Conservation (phyloP, 352 stramenopile species). For the Phytophthora multivora region DNA sequence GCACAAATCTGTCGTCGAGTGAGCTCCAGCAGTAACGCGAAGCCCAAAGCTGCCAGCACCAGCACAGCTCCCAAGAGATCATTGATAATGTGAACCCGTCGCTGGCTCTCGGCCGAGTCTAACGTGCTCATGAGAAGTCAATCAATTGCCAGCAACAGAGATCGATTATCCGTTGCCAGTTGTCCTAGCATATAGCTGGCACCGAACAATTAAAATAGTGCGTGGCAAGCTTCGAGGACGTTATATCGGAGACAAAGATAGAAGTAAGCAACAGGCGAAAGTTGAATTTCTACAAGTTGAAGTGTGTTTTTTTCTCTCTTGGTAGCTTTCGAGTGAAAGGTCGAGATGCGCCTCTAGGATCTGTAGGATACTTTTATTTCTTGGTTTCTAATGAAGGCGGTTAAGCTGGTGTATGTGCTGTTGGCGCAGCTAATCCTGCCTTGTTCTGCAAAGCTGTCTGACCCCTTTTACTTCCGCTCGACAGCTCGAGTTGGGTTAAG, state of each 20-base stretch:
- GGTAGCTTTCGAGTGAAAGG: conserved; percentile 9
- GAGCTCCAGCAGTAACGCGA: conserved; percentile 67
- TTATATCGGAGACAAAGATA: conserved; percentile 6
- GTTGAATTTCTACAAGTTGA: neutral
- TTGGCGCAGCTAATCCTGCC: conserved; percentile 10
- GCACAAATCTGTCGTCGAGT: conserved; percentile 69
- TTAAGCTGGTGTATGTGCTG: conserved; percentile 1
- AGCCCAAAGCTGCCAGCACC: conserved; percentile 52
- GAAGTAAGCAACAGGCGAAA: neutral
- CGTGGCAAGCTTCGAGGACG: conserved; percentile 17
- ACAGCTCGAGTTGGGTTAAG: conserved; percentile 13
- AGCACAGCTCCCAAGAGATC: conserved; percentile 73
- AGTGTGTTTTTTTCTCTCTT: too few species aligned
- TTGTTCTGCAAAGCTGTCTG: neutral
- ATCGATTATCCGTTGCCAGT: neutral
- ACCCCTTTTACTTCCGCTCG: conserved; percentile 2
- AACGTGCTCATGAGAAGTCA: conserved; percentile 11
- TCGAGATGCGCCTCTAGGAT: conserved; percentile 16
- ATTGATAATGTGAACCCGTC: conserved; percentile 74
- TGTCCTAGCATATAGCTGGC: conserved; percentile 4
- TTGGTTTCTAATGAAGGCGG: conserved; percentile 8
- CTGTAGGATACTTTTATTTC: conserved; percentile 5
- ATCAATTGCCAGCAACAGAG: conserved; percentile 4
- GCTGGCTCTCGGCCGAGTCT: conserved; percentile 27
- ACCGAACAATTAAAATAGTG: conserved; percentile 19